phyloP scores from a whole-genome alignment of 2,329 filamentous ascomycete species.

The Fusarium odoratissimum region DNA sequence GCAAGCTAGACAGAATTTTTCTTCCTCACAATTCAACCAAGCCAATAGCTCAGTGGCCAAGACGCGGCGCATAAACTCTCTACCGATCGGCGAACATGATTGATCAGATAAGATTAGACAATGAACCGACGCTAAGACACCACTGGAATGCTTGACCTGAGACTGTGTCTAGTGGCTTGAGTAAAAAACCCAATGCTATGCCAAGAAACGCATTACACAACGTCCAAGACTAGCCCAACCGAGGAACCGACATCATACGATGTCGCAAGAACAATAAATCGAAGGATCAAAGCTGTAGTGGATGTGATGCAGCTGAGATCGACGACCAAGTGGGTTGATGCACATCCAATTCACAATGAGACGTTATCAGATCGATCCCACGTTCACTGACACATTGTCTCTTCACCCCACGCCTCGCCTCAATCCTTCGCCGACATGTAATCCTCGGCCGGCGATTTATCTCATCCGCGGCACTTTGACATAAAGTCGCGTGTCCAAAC shows the following conservation, averaged over 20 bases:
- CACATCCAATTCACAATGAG: not conserved
- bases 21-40: not conserved
- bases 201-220: not conserved
- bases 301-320: not conserved
- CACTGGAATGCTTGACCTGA: not conserved
- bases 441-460: not conserved
- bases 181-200: not conserved
- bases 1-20: not conserved
- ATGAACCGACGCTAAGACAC: not conserved
- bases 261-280: not conserved
- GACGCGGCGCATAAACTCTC: not conserved
- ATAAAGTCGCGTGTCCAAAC: not conserved
- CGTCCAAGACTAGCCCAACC: not conserved
- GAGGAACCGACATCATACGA: not conserved
- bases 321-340: constrained; percentile 2
- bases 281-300: not conserved
- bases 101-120: constrained; percentile 23
- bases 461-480: not conserved
- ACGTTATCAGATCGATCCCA: constrained; percentile 7
- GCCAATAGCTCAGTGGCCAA: not conserved
- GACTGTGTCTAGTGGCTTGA: not conserved
- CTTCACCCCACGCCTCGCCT: not conserved
- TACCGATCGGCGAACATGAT: not conserved
- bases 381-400: not conserved
- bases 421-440: not conserved